Evolutionary conservation across 2,329 filamentous ascomycete genomes (phyloP).

Genomic region (Aaosphaeria pasadenensis): DNA sequence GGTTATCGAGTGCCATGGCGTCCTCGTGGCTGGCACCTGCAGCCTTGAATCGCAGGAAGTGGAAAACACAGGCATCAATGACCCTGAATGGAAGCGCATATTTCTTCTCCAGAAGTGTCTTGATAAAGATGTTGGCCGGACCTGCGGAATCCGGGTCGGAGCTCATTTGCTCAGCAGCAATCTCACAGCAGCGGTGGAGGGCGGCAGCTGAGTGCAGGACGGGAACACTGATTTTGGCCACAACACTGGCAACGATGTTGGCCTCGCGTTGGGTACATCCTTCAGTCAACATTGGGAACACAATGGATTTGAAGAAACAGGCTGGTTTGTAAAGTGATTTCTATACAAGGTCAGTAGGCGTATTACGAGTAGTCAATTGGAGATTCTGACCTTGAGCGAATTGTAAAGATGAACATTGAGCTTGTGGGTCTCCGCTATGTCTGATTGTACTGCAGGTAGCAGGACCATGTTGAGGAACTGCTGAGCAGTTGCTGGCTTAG

Average conservation of each 20-base stretch:
- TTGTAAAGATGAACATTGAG: constrained; percentile 96
- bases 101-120: constrained; percentile 89
- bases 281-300: constrained; percentile 83
- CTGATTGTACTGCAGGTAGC: constrained; percentile 84
- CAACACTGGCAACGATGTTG: constrained; percentile 82
- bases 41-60: constrained; percentile 86
- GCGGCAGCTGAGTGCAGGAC: constrained; percentile 91
- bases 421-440: constrained; percentile 92
- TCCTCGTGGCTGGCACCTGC: constrained; percentile 61
- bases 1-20: constrained; percentile 43
- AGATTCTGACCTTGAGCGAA: constrained; percentile 60
- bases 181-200: constrained; percentile 87
- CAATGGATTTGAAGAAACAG: constrained; percentile 93
- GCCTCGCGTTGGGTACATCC: constrained; percentile 91
- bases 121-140: constrained; percentile 93
- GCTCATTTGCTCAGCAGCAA: constrained; percentile 84
- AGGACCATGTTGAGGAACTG: constrained; percentile 84
- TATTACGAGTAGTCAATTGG: too few relatives aligned
- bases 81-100: constrained; percentile 95
- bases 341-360: constrained; percentile 6
- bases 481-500: constrained; percentile 75
- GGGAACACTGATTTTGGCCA: constrained; percentile 80
- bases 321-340: constrained; percentile 91
- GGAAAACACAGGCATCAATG: constrained; percentile 90
- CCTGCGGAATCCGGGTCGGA: constrained; percentile 82